Conservation (phyloP, 345 rosid genomes). For the Hevea brasiliensis region DNA sequence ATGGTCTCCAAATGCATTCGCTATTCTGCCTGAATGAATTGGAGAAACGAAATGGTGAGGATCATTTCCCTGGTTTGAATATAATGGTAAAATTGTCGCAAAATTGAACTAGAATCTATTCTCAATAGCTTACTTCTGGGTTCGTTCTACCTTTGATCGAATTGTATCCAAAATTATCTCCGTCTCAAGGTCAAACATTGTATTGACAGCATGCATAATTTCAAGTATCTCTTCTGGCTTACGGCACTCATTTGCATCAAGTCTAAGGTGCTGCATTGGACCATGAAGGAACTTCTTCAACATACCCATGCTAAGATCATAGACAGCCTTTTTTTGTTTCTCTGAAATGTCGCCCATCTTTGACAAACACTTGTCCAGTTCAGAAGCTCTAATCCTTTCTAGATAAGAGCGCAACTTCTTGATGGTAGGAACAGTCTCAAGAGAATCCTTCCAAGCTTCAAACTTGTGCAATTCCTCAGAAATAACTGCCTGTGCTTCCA, state of each 20-base stretch:
- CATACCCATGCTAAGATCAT: constrained; percentile 30
- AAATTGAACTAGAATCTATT: not conserved
- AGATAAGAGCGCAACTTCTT: constrained; percentile 23
- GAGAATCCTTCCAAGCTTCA: constrained; percentile 35
- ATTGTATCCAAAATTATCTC: constrained; percentile 22
- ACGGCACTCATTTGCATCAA: constrained; percentile 21
- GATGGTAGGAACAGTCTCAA: constrained; percentile 27
- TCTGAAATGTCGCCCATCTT: constrained; percentile 26
- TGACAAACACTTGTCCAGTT: constrained; percentile 25
- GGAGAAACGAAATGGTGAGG: not conserved
- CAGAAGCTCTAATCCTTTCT: constrained; percentile 28
- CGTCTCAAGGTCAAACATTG: constrained; percentile 26
- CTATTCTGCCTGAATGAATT: not conserved
- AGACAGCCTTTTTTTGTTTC: constrained; percentile 13
- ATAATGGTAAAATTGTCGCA: not conserved
- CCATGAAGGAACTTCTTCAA: constrained; percentile 28
- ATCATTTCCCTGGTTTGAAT: not conserved
- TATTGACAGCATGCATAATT: constrained; percentile 25
- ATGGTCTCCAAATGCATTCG: not conserved
- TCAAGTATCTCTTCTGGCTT: constrained; percentile 23
- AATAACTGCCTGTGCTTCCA: constrained; percentile 23
- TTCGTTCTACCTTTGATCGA: constrained; percentile 21
- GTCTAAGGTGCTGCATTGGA: constrained; percentile 33
- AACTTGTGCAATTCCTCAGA: constrained; percentile 19
- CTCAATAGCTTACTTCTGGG: constrained; percentile 13